Evolutionary conservation across 805 yeast genomes (phyloP), one percentile per base, ranked within the genome.

Genomic region (Cyberlindnera xylosilytica): DNA sequence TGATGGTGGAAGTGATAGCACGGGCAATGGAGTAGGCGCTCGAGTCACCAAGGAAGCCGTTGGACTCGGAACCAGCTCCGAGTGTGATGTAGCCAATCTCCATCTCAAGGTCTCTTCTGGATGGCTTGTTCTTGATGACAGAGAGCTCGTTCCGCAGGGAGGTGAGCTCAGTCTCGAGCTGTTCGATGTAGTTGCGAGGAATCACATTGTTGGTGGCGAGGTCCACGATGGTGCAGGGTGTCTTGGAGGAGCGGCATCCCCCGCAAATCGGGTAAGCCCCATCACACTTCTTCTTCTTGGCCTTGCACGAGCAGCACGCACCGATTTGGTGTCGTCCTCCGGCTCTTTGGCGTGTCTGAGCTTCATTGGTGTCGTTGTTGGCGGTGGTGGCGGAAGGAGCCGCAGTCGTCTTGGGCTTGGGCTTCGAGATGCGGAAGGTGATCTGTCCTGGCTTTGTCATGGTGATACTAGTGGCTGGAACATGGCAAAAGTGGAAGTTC

Each of bases 241-340:
- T 62, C 1, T 67, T 68, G 6, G 67, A 64, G 39, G 61, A 62
- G 23, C 51, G 57, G 51, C 80, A 75, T 26, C 65, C 61, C 15
- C 66, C 49, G 45, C 81, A 76, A 35, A 61, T 56, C 1, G 81
- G 81, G 50, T 73, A 73, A 27, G 59, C 61, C 30, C 74, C 78
- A 55, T 74, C 79, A 51, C 81, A 76, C 50, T 69, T 70, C 51
- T 72, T 67, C 52, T 76, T 71, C 50, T 68, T 72, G 43, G 54
- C 51, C 39, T 78, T 68, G 51, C 81, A 76, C 28, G 74, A 54
- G 46, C 71, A 73, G 50, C 81, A 76, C 1, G 79, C 79, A 3
- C 76, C 69, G 38, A 70, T 69, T 24, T 57, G 65, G 35, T 64
- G 65, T 30, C 59, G 60, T 13, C 51, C 47, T 7, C 51, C 49